A percentile compares a stretch with the other conserved stretches of the same genome.
These are phyloP conservation scores for Tetramitus jugosus DNA, from an alignment of 208 protist species.

Conservation along the genomic window DNA sequence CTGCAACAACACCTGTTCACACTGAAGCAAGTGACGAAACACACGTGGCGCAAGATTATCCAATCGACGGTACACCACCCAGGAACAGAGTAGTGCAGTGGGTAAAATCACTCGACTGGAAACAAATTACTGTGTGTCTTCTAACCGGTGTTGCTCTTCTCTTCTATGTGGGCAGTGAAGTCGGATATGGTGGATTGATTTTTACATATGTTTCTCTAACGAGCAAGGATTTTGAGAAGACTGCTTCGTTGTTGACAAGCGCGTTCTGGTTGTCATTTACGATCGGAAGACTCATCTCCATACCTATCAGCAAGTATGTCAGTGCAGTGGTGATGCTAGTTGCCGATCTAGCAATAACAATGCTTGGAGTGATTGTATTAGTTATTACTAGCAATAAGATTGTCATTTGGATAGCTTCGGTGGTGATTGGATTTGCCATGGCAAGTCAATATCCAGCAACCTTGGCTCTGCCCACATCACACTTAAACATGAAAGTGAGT, in stretches of 20 bases:
- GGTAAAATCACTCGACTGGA: too few relatives aligned
- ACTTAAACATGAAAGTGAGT: background rate
- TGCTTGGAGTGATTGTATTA: background rate
- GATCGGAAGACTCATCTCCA: background rate
- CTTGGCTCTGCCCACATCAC: background rate
- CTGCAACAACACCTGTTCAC: background rate
- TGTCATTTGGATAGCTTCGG: background rate
- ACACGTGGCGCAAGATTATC: background rate
- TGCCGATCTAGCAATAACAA: too few relatives aligned
- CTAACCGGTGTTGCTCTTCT: background rate
- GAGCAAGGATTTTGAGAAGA: too few relatives aligned
- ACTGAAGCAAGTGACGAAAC: background rate
- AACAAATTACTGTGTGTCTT: background rate
- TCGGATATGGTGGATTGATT: slow-evolving; percentile 7
- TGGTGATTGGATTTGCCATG: background rate
- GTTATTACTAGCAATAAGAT: background rate
- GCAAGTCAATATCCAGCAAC: background rate
- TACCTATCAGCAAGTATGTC: background rate
- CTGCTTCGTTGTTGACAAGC: background rate
- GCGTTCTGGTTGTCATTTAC: slow-evolving; percentile 13
- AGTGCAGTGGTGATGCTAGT: background rate
- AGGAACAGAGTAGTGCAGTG: background rate
- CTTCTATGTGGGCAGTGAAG: slow-evolving; percentile 1
- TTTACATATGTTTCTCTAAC: background rate
- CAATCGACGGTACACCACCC: background rate